Evolutionary conservation across 1,284 basidiomycete genomes (phyloP).

Genomic region (Apiotrichum montevideense): DNA sequence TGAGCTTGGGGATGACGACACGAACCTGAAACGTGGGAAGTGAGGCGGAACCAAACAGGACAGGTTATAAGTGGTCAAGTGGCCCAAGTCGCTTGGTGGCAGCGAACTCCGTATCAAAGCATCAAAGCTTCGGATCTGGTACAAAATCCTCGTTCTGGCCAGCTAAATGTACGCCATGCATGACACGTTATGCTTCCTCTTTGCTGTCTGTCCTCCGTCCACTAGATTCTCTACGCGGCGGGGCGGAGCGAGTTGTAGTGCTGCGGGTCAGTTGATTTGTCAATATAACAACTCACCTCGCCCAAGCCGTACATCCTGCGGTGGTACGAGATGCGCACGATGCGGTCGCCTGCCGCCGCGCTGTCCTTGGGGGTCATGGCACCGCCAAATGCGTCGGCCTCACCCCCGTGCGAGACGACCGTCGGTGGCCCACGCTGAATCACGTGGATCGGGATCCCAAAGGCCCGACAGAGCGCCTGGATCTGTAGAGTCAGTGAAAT

Average conservation of each 20-base stretch:
- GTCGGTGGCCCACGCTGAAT: constrained; percentile 76
- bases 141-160: too few relatives aligned
- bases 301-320: constrained; percentile 85
- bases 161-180: too few relatives aligned
- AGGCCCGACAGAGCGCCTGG: constrained; percentile 78
- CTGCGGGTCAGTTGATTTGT: constrained; percentile 45
- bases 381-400: constrained; percentile 37
- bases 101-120: too few relatives aligned
- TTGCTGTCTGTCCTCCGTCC: too few relatives aligned
- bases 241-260: constrained; percentile 81
- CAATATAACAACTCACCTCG: constrained; percentile 58
- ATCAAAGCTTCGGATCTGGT: too few relatives aligned
- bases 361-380: constrained; percentile 42
- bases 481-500: constrained; percentile 48
- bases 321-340: constrained; percentile 80
- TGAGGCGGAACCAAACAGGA: too few relatives aligned
- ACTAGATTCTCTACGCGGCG: constrained; percentile 17
- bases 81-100: too few relatives aligned
- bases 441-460: constrained; percentile 81
- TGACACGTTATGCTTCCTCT: too few relatives aligned
- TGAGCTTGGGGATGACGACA: too few relatives aligned
- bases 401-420: constrained; percentile 67
- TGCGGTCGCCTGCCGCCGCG: constrained; percentile 47
- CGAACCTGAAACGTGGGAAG: too few relatives aligned
- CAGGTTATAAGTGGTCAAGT: too few relatives aligned